A percentile compares a stretch with the other conserved stretches of the same genome.
Evolutionary conservation across 176 grass and related monocot genomes (phyloP).

Genomic region (Bonia amplexicaulis): DNA sequence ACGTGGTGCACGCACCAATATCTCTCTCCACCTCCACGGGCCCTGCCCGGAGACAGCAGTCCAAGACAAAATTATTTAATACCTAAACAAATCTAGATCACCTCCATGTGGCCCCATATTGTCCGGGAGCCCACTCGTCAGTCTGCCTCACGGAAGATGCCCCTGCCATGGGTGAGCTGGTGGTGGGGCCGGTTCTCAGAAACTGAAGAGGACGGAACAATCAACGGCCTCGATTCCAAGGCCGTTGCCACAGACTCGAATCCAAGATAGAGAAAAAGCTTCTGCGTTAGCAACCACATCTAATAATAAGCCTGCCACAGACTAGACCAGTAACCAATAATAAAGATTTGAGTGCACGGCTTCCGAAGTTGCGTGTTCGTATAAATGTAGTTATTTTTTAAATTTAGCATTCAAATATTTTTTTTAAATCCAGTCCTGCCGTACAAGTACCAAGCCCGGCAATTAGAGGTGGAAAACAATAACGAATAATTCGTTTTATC

Average conservation of each 20-base stretch:
- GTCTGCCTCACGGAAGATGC: neutral
- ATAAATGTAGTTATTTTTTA: too few species aligned
- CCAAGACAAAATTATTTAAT: constrained; percentile 56
- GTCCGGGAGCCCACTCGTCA: constrained; percentile 26
- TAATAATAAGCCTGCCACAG: constrained; percentile 15
- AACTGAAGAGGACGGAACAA: constrained; percentile 44
- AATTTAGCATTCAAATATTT: too few species aligned
- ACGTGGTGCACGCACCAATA: neutral
- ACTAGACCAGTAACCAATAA: constrained; percentile 14
- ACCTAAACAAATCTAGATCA: constrained; percentile 28
- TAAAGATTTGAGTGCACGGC: constrained; percentile 24
- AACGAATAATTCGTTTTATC: too few species aligned
- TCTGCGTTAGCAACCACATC: neutral
- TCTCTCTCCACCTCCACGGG: neutral
- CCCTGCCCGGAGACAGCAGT: constrained; percentile 29
- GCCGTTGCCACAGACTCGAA: constrained; percentile 32
- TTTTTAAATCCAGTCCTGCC: too few species aligned
- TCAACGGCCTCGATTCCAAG: constrained; percentile 71
- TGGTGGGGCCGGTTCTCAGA: constrained; percentile 14
- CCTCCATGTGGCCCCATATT: neutral
- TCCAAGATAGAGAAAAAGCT: neutral
- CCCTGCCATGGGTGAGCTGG: constrained; percentile 16
- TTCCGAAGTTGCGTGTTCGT: neutral
- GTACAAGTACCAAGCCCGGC: too few species aligned
- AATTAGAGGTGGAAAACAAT: too few species aligned